Evolutionary conservation across 495 filamentous ascomycete species (phyloP).

Genomic region (Podospora comata): DNA sequence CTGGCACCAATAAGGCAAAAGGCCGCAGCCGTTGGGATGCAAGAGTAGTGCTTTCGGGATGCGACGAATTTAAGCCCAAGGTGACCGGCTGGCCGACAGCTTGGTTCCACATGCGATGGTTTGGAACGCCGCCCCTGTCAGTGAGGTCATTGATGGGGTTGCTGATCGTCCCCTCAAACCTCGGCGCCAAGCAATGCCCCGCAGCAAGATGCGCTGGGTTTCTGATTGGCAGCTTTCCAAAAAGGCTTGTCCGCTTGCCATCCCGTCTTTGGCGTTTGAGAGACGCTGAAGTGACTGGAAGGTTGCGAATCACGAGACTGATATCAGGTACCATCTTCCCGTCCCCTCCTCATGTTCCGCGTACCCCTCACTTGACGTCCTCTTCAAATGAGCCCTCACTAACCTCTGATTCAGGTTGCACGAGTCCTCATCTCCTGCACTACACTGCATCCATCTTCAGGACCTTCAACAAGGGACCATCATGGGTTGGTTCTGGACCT

Average conservation of each 20-base stretch:
- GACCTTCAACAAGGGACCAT: slow-evolving; percentile 20
- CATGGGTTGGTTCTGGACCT: slow-evolving; percentile 55
- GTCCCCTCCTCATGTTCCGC: neutral
- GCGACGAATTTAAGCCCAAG: neutral
- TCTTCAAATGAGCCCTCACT: neutral
- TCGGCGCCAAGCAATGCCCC: slow-evolving; percentile 1
- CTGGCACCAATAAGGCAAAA: neutral
- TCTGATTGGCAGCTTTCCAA: neutral
- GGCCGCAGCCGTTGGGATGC: neutral
- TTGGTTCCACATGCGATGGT: neutral
- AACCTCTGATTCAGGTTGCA: neutral
- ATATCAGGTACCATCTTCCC: neutral
- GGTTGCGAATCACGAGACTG: neutral
- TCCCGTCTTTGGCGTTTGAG: neutral
- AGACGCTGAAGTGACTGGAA: neutral
- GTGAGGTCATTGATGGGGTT: slow-evolving; percentile 9
- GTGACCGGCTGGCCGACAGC: neutral
- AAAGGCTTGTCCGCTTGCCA: neutral
- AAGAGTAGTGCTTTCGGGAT: neutral
- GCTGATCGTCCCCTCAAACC: neutral
- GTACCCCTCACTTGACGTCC: slow-evolving; percentile 9
- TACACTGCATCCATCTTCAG: slow-evolving; percentile 6
- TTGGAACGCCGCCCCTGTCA: neutral
- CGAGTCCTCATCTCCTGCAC: neutral
- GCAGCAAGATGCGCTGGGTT: neutral